Evolutionary conservation across 768 basidiomycete genomes (phyloP).

Genomic region (Daedaleopsis nitida): DNA sequence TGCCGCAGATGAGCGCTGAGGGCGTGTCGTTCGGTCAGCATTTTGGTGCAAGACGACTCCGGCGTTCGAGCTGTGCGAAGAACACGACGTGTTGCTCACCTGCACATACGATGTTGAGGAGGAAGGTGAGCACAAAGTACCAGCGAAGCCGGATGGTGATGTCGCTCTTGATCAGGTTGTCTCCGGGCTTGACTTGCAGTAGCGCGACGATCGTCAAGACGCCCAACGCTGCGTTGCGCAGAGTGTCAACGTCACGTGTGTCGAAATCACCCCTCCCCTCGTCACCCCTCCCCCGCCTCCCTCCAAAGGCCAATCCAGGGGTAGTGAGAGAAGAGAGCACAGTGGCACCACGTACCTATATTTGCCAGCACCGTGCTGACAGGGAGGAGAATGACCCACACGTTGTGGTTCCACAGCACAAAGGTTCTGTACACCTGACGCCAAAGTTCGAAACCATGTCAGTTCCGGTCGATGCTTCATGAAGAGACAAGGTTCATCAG

Average conservation of each 20-base stretch:
- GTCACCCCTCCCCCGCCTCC: too few species aligned
- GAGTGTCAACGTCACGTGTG: not conserved
- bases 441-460: not conserved
- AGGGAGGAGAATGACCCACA: not conserved
- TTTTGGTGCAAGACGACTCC: too few species aligned
- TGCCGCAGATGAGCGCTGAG: slow-evolving; percentile 4
- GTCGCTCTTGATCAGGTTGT: slow-evolving; percentile 5
- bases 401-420: slow-evolving; percentile 4
- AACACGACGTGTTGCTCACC: not conserved
- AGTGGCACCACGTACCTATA: slow-evolving; percentile 7
- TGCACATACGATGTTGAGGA: slow-evolving; percentile 7
- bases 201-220: slow-evolving; percentile 9
- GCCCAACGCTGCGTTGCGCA: not conserved
- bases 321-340: not conserved
- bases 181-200: not conserved
- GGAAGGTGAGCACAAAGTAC: slow-evolving; percentile 9
- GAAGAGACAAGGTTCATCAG: too few species aligned
- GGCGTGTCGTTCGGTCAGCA: not conserved
- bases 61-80: not conserved
- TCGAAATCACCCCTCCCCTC: not conserved
- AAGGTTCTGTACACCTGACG: slow-evolving; percentile 12
- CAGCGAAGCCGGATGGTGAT: slow-evolving; percentile 3
- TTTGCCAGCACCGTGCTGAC: not conserved
- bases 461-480: not conserved
- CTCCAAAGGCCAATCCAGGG: not conserved